These are phyloP conservation scores for Talaromyces sp. DNA, from an alignment of 2,329 filamentous ascomycete species.

Conservation along the genomic window DNA sequence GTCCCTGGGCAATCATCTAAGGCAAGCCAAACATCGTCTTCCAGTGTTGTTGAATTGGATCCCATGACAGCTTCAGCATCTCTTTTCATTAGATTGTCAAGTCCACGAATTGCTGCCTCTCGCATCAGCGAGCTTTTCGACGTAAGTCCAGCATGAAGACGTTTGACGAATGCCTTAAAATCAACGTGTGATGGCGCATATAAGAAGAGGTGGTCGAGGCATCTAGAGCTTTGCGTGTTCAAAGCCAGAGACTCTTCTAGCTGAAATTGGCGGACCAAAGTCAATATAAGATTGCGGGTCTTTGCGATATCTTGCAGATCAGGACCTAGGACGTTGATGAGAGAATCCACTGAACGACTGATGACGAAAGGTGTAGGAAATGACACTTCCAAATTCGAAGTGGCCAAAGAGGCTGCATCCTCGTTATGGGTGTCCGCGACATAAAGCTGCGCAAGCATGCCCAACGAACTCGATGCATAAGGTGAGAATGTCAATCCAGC, in stretches of 20 bases:
- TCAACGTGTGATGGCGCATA: constrained; percentile 87
- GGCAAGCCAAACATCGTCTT: constrained; percentile 87
- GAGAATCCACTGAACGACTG: constrained; percentile 83
- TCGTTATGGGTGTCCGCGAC: constrained; percentile 86
- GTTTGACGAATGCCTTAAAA: constrained; percentile 75
- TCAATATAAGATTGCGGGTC: constrained; percentile 86
- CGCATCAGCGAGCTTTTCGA: constrained; percentile 66
- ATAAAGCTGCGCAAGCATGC: constrained; percentile 91
- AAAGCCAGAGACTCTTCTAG: constrained; percentile 68
- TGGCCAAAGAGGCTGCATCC: constrained; percentile 72
- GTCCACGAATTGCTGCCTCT: constrained; percentile 77
- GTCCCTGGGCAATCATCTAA: constrained; percentile 75
- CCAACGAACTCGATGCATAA: constrained; percentile 84
- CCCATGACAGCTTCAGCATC: constrained; percentile 78
- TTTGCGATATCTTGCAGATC: constrained; percentile 91
- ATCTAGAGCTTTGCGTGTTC: constrained; percentile 72
- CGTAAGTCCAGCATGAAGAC: constrained; percentile 72
- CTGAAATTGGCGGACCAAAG: constrained; percentile 76
- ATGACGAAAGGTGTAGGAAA: constrained; percentile 78
- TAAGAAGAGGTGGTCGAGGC: constrained; percentile 83
- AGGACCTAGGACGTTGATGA: constrained; percentile 92
- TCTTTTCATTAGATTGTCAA: constrained; percentile 93
- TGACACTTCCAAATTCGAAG: constrained; percentile 86
- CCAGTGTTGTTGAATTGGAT: constrained; percentile 71
- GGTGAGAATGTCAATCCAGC: constrained; percentile 87